Conservation (phyloP, 441 rosid genomes). For the Populus tomentosa region DNA sequence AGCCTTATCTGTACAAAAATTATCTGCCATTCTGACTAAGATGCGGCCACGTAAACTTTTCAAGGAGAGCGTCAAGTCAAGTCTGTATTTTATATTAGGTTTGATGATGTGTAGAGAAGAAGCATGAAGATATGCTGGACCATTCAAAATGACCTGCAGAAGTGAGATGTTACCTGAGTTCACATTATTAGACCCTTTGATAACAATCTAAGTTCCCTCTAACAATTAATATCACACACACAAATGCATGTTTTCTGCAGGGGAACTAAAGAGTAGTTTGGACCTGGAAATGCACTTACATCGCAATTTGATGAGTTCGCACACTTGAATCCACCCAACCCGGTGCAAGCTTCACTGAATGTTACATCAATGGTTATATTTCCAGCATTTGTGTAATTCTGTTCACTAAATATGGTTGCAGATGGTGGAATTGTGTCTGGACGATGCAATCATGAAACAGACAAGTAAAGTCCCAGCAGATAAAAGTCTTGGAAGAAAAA, state of each 20-base stretch:
- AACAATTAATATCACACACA: neutral
- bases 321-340: constrained; percentile 50
- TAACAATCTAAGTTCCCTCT: neutral
- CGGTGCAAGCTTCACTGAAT: constrained; percentile 49
- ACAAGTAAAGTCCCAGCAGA: neutral
- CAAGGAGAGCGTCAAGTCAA: constrained; percentile 28
- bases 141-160: constrained; percentile 36
- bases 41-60: constrained; percentile 29
- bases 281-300: constrained; percentile 28
- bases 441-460: neutral
- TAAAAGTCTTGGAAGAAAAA: neutral
- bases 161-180: neutral
- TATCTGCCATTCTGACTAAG: constrained; percentile 36
- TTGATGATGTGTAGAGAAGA: constrained; percentile 31
- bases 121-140: constrained; percentile 38
- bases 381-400: constrained; percentile 42
- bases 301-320: constrained; percentile 47
- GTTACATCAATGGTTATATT: constrained; percentile 35
- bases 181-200: neutral
- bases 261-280: neutral
- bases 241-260: neutral
- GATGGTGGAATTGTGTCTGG: constrained; percentile 50
- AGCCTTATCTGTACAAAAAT: constrained; percentile 44
- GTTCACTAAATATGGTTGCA: constrained; percentile 38
- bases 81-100: constrained; percentile 31